Percentiles rank a stretch among this genome's conserved stretches.
Conservation (phyloP, 2,329 filamentous ascomycete genomes). For the Elsinoe arachidis region DNA sequence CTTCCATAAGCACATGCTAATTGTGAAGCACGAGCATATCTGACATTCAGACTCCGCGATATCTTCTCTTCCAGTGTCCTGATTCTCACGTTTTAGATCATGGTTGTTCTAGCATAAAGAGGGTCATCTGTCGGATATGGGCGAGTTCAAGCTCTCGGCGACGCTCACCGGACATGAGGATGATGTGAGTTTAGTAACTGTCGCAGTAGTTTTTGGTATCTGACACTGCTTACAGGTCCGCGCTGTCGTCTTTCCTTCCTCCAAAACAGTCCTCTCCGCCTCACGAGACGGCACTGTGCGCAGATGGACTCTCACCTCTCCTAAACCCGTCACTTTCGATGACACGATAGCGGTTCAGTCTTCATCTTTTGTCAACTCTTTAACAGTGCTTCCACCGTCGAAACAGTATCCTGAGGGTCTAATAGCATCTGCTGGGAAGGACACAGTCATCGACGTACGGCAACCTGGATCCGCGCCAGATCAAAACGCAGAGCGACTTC, state of each 20-base stretch:
- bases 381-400: conserved; percentile 67
- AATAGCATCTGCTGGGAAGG: conserved; percentile 79
- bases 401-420: conserved; percentile 65
- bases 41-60: not conserved
- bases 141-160: conserved; percentile 87
- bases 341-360: conserved; percentile 70
- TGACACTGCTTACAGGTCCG: conserved; percentile 58
- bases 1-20: not conserved
- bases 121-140: conserved; percentile 41
- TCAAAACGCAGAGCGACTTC: conserved; percentile 73
- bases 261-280: conserved; percentile 68
- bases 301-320: conserved; percentile 64
- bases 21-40: not conserved
- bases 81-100: not conserved
- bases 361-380: conserved; percentile 76
- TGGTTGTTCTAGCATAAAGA: not conserved
- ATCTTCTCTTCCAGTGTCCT: not conserved
- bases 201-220: not conserved
- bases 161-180: conserved; percentile 82
- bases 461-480: conserved; percentile 57
- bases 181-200: conserved; percentile 57
- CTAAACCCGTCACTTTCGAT: conserved; percentile 63
- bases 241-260: conserved; percentile 66
- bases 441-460: conserved; percentile 86
- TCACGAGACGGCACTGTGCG: conserved; percentile 89